These are phyloP conservation scores for Dictyostelium intermedium DNA, from an alignment of 78 protist genomes.

Conservation along the genomic window DNA sequence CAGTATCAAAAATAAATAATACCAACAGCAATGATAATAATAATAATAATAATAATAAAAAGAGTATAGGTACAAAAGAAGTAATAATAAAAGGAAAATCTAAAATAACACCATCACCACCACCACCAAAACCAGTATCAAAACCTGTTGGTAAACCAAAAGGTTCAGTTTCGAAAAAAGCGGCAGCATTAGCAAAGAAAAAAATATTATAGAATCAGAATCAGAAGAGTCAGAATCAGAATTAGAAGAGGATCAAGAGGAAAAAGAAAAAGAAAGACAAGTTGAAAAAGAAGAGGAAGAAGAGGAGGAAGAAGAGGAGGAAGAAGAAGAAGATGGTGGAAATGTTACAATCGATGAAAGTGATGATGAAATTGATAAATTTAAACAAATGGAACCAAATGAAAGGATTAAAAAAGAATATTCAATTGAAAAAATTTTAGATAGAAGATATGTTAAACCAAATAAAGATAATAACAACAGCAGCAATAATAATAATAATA, in stretches of 20 bases:
- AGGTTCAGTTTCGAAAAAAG: not conserved
- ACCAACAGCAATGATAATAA: no score
- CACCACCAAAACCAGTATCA: not conserved
- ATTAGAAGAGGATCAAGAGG: not conserved
- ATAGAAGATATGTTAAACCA: not conserved
- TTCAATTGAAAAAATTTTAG: conserved; percentile 47
- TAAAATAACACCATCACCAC: not conserved
- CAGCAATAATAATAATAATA: not conserved
- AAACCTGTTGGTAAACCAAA: not conserved
- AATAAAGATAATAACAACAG: not conserved
- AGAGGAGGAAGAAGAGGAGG: not conserved
- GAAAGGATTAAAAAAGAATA: conserved; percentile 29
- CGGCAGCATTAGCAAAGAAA: not conserved
- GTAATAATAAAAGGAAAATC: not conserved
- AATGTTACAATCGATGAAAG: not conserved
- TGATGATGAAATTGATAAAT: not conserved
- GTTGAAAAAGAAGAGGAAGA: not conserved
- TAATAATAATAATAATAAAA: not conserved
- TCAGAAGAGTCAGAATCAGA: not conserved
- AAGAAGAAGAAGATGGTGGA: not conserved
- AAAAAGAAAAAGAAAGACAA: not conserved
- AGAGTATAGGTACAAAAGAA: not conserved
- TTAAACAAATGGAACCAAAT: not conserved
- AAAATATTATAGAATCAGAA: not conserved
- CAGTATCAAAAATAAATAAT: not conserved